phyloP scores from a whole-genome alignment of 768 basidiomycete species.

The Pilatotrama ljubarskyi region DNA sequence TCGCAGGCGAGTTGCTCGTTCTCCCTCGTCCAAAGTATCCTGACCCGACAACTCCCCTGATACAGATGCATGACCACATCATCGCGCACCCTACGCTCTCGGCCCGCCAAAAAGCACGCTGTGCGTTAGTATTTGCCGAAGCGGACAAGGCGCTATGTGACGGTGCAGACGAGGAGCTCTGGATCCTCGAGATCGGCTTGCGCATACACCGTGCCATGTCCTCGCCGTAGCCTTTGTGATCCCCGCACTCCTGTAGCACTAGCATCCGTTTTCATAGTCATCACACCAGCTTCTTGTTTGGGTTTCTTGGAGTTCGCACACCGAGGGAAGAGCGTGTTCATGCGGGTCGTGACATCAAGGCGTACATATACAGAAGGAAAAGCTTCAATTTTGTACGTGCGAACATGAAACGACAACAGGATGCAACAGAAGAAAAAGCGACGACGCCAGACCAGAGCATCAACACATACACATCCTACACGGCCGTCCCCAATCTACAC shows the following conservation, averaged over 20 bases:
- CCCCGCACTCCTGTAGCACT: background rate
- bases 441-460: conserved; percentile 21
- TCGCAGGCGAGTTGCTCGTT: conserved; percentile 62
- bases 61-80: conserved; percentile 87
- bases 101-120: conserved; percentile 75
- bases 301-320: background rate
- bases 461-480: conserved; percentile 20
- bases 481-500: conserved; percentile 6
- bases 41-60: conserved; percentile 9
- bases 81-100: conserved; percentile 80
- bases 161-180: conserved; percentile 96
- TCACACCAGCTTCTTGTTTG: background rate
- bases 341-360: conserved; percentile 10
- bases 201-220: conserved; percentile 65
- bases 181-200: conserved; percentile 88
- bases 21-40: conserved; percentile 26
- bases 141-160: conserved; percentile 96
- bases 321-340: background rate
- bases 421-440: conserved; percentile 14
- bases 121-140: conserved; percentile 86
- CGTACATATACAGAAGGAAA: conserved; percentile 17
- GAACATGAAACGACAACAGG: conserved; percentile 19
- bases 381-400: conserved; percentile 16
- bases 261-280: background rate
- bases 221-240: conserved; percentile 4